Evolutionary conservation across 352 stramenopile species (phyloP), one percentile per base, ranked within the genome.

Genomic region (Globisporangium cederbergense): DNA sequence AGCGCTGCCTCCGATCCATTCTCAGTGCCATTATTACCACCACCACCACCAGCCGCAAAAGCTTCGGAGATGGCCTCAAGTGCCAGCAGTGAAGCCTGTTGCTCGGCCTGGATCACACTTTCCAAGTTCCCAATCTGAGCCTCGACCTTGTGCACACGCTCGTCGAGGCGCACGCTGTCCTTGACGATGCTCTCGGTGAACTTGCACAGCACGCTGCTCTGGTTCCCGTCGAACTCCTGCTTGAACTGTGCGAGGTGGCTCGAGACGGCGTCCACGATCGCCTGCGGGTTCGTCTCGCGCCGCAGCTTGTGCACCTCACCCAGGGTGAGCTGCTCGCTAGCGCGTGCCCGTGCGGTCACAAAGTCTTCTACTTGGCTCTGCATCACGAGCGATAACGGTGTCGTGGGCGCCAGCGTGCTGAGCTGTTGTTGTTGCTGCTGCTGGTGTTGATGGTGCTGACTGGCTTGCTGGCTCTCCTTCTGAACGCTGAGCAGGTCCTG

Each of bases 31-130:
- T 5, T 16, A 49, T 13, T 13, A 45, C 2, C 40, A 45, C 40
- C 14, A 28, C 42, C 42, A 47, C 14, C 42, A 22, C 40, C 16
- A 5, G 43, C 43, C 18, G 59, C 34, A 22, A 91, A 88, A 14
- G 82, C 82, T 40, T 88, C 81, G 30, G 82, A 91, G 42, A 91
- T 89, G 4, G 82, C 82, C 36, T 91, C 79, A 20, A 91, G 68
- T 11, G 82, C 82, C 28, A 88, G 63, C 25, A 91, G 68, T 20
- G 79, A 89, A 3, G 82, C 78, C 69, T 91, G 79, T 56, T 91
- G 82, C 62, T 91, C 82, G 3, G 78, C 76, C 57, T 91, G 78
- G 51, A 91, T 83, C 32, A 91, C 75, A 0, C 64, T 61, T 36
- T 89, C 82, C 2, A 91, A 64, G 14, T 65, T 72, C 0, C 43